Base-by-base conservation (phyloP, 352 stramenopile species). In the Pythium insidiosum region DNA sequence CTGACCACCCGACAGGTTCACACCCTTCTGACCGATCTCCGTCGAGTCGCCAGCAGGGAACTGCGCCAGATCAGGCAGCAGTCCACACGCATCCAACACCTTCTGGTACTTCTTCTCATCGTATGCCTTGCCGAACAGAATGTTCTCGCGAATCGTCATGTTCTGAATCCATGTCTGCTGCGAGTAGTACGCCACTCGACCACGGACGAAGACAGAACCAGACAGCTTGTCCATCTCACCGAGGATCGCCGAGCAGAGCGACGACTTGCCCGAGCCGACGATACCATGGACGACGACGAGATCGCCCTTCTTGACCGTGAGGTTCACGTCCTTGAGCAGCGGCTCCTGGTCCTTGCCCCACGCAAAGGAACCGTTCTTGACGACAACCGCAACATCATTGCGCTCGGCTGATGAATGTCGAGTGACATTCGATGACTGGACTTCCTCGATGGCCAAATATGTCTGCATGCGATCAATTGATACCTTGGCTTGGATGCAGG, bases 91-190 rank as follows among this genome's bases (percentile, higher is more conserved):
- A 38, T 76, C 48, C 5, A 95, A 35, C 11, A 87, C 73, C 1
- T 38, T 43, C 6, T 65, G 46, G 44, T 89, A 89, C 41, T 64
- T 74, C 12, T 48, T 48, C 31, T 50, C 44, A 25, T 84, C 57
- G n/a, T 63, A 79, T 12, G 49, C 50, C 33, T 68, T 53, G 6
- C 88, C 86, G 58, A 98, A 98, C 7, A 98, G 60, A 47, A 98
- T 95, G 65, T 98, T 98, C 25, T 97, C 80, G n/a, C 70, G 65
- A 2, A 98, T 54, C 2, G 81, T 95, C 45, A 82, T 86, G 69
- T 98, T 97, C 50, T 97, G 76, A 35, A 98, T 97, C 67, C 95
- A 97, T 16, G 88, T 50, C 22, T 85, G 70, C 61, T 97, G 89
- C 13, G 78, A 66, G 44, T 69, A 88, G 55, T 90, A 94, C 15